Evolutionary conservation across 192 early-diverging fungal genomes (phyloP), one percentile per base, ranked within the genome.

Genomic region (Phycomyces blakesleeanus): DNA sequence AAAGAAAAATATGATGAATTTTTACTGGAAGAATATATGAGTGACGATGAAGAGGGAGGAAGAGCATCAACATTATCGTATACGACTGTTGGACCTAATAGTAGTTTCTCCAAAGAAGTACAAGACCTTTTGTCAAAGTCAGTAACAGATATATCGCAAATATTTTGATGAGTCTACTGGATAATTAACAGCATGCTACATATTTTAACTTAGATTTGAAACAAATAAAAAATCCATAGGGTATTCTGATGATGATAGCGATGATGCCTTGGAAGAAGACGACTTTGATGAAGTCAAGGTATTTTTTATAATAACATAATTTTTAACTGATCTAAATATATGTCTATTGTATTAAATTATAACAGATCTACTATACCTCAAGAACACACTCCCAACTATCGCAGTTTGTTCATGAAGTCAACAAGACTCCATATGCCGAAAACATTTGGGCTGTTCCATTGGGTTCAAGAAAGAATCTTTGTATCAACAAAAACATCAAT

Each of bases 301-400:
- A 64, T 63, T 54, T 14, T 69, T 11, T 20, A 22, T 38, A n/a
- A n/a, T n/a, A n/a, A n/a, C n/a, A n/a, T n/a, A n/a, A n/a, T n/a
- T n/a, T n/a, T n/a, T n/a, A n/a, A n/a, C n/a, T n/a, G n/a, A n/a
- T n/a, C n/a, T n/a, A n/a, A n/a, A n/a, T n/a, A n/a, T n/a, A n/a
- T n/a, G n/a, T n/a, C n/a, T n/a, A n/a, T n/a, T n/a, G n/a, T 37
- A 26, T 24, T 11, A 27, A 34, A 34, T 24, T 29, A 10, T 15
- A 22, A 18, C 52, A 86, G 76, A 81, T 89, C 3, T 81, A 79
- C 47, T 91, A 87, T 68, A 82, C 85, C 15, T 90, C 87, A 18
- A 82, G 88, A 41, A 92, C 92, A 15, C 96, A 98, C 71, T 96
- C 93, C 5, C 96, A 98, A 74, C 72, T 98, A 15, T 76, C 85